Evolutionary conservation across 768 basidiomycete genomes (phyloP), one percentile per base, ranked within the genome.

Genomic region (Russula sp.): DNA sequence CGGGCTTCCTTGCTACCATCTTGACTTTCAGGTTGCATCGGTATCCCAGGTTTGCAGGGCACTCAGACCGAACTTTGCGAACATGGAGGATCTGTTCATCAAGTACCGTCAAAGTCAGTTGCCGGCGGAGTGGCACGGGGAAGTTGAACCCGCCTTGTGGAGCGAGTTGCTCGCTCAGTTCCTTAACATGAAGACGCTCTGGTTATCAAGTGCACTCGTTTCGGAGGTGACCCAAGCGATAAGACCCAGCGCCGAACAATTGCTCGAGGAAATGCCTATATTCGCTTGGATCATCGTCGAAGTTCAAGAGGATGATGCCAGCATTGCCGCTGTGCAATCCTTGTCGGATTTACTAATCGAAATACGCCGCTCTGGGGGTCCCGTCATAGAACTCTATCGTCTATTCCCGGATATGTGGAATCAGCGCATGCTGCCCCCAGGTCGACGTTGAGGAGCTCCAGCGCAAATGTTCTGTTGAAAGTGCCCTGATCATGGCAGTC

Each of bases 361-460:
- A 14, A 45, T 57, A 45, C 42, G 55, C 32, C 11, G 18, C n/a
- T 48, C 20, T 8, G 56, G 45, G 20, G 45, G 44, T 22, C 56
- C 45, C 20, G 45, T 57, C 34, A 57, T 57, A 8, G 45, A 57
- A 6, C 7, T 48, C 45, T 57, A 57, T 13, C 55, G 55, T 4
- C 55, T 57, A 35, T 34, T 45, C n/a, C 20, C 55, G n/a, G 55
- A 57, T 14, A 47, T 18, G 13, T 57, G 55, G 55, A 57, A 57
- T 31, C 40, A 44, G 7, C 42, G 44, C 44, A 47, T 0, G 18
- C n/a, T 57, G 3, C 55, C 55, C 32, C 1, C 18, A 35, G n/a
- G 40, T 31, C 45, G 55, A 57, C 14, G 10, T 5, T 14, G 55
- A 44, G 14, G 42, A 44, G 7, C 18, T 44, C 42, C 14, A 5